Evolutionary conservation across 495 filamentous ascomycete genomes (phyloP).

Genomic region (Hamigera avellanea): DNA sequence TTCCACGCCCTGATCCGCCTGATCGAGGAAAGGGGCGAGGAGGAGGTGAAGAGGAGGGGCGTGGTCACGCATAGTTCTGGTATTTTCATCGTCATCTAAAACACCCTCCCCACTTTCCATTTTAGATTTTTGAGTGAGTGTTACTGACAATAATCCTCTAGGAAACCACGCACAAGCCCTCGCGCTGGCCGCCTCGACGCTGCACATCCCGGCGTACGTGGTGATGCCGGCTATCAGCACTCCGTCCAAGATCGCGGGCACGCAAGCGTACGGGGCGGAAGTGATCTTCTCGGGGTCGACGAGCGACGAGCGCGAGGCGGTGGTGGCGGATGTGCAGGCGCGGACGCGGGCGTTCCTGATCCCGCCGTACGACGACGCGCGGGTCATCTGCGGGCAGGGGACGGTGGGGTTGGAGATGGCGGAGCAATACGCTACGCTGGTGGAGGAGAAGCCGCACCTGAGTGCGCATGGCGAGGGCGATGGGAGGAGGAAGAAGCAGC

Average conservation of each 20-base stretch:
- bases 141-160: slow-evolving; percentile 15
- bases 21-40: slow-evolving; percentile 48
- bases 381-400: slow-evolving; percentile 87
- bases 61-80: slow-evolving; percentile 91
- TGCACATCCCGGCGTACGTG: slow-evolving; percentile 60
- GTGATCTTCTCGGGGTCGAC: slow-evolving; percentile 79
- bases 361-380: slow-evolving; percentile 82
- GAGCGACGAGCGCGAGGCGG: slow-evolving; percentile 67
- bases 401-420: slow-evolving; percentile 79
- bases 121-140: not conserved
- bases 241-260: slow-evolving; percentile 76
- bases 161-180: slow-evolving; percentile 97
- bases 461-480: slow-evolving; percentile 8
- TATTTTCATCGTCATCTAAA: slow-evolving; percentile 17
- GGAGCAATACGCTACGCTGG: slow-evolving; percentile 48
- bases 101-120: not conserved
- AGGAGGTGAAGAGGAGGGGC: slow-evolving; percentile 44
- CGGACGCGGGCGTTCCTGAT: slow-evolving; percentile 65
- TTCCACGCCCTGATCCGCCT: slow-evolving; percentile 79
- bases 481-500: slow-evolving; percentile 10
- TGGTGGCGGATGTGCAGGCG: slow-evolving; percentile 50
- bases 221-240: slow-evolving; percentile 84
- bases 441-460: slow-evolving; percentile 17
- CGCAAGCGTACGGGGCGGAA: slow-evolving; percentile 59
- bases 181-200: slow-evolving; percentile 65